These are phyloP conservation scores for Lactifluus echinatus DNA, from an alignment of 768 basidiomycete species.

Conservation along the genomic window DNA sequence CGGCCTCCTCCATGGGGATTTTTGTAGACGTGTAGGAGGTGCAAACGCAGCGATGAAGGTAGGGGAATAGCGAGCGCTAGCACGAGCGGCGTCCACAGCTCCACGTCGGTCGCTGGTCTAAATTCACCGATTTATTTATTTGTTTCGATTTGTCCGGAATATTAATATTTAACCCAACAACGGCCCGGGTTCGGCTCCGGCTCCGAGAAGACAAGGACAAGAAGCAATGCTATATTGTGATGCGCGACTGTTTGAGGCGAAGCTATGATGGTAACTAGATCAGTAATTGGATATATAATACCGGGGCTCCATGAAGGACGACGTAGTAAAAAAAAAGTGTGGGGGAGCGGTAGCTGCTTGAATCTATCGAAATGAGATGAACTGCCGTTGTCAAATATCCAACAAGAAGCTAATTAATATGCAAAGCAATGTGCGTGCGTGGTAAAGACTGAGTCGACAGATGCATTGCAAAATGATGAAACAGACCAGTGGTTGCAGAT, in stretches of 20 bases:
- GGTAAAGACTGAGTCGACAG: slow-evolving; percentile 11
- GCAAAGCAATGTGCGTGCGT: slow-evolving; percentile 11
- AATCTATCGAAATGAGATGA: slow-evolving; percentile 5
- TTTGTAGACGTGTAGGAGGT: slow-evolving; percentile 24
- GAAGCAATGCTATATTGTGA: slow-evolving; percentile 15
- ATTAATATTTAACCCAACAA: no score
- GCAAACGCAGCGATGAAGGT: slow-evolving; percentile 7
- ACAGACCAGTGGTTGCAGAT: background rate
- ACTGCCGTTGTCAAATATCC: slow-evolving; percentile 10
- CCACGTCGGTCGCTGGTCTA: slow-evolving; percentile 1
- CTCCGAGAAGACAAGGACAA: background rate
- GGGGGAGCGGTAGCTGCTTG: slow-evolving; percentile 1
- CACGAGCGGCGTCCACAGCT: background rate
- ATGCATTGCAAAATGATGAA: slow-evolving; percentile 14
- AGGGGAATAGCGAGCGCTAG: background rate
- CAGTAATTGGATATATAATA: slow-evolving; percentile 14
- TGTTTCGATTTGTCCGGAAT: slow-evolving; percentile 16
- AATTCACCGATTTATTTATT: slow-evolving; percentile 9
- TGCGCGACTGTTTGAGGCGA: slow-evolving; percentile 13
- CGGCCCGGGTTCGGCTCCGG: background rate
- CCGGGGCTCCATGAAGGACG: slow-evolving; percentile 5
- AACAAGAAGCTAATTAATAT: slow-evolving; percentile 16
- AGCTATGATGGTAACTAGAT: slow-evolving; percentile 13
- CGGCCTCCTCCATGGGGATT: slow-evolving; percentile 70
- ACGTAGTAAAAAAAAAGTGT: slow-evolving; percentile 8